Base-by-base conservation (phyloP, 148 eudicot species). In the Euryodendron excelsum region DNA sequence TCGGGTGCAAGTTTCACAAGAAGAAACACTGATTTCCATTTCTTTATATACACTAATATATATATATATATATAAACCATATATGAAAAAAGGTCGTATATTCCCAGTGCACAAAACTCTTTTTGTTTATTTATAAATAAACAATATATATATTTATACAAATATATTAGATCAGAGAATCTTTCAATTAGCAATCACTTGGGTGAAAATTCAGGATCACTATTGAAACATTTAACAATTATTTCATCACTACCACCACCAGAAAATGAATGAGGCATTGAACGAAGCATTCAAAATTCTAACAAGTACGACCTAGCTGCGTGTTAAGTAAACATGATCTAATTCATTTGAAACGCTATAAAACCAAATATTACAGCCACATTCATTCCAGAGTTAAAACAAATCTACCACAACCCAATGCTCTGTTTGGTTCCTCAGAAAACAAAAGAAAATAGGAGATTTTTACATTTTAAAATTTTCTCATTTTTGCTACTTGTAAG, bases 211-310 rank as follows among this genome's bases (percentile, higher is more conserved):
- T 48, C 14, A n/a, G 53, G 53, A 48, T 48, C 14, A 6, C 53
- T 48, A 48, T 48, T 48, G 53, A 48, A 48, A 48, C 14, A 48
- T 13, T 2, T 48, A 14, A 48, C 53, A 48, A 14, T 48, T 48
- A 14, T 48, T 14, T 48, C 53, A 48, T 48, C 53, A 12, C 13
- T 10, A 48, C 15, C 17, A 48, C 15, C 17, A 14, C 53, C 20
- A 14, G 11, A 48, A 48, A 48, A 48, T 68, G 60, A 68, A 53
- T 56, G 53, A 70, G 13, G 20, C n/a, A 65, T 77, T 68, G 60
- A 68, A 53, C 39, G 53, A 70, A n/a, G 20, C n/a, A 65, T 77
- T 66, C 44, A 41, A 39, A 13, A 48, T 10, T 4, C 45, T 0
- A 48, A 48, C 44, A 10, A 20, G 20, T 27, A 34, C 11, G 4